Conservation (phyloP, 768 basidiomycete species). For the Russula foetens region DNA sequence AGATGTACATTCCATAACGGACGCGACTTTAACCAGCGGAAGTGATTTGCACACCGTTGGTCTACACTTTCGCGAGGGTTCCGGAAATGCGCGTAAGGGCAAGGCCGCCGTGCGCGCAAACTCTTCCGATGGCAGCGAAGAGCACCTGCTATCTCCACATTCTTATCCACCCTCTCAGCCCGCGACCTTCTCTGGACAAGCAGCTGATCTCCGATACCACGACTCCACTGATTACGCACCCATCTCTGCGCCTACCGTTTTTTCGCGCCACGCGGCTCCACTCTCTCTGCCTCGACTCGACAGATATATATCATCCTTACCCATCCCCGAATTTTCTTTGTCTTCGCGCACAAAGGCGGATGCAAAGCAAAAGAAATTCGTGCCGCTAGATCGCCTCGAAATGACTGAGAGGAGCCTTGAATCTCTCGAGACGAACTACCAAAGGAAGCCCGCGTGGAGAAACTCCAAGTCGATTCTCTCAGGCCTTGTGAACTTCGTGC, state of each 20-base stretch:
- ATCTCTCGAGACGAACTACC: constrained; percentile 51
- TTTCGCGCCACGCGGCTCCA: constrained; percentile 13
- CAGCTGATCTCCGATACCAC: background rate
- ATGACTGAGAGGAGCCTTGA: constrained; percentile 43
- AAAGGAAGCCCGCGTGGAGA: constrained; percentile 42
- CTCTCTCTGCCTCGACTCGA: constrained; percentile 16
- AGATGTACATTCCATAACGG: background rate
- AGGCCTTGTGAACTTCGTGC: constrained; percentile 35
- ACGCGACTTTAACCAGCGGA: background rate
- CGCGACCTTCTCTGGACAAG: background rate
- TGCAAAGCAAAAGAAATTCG: constrained; percentile 39
- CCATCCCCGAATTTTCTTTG: constrained; percentile 8
- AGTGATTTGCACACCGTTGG: background rate
- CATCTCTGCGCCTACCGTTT: constrained; percentile 11
- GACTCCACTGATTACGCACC: constrained; percentile 5
- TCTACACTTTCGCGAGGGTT: constrained; percentile 20
- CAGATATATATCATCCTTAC: constrained; percentile 15
- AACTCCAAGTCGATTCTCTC: constrained; percentile 47
- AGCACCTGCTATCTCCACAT: constrained; percentile 2
- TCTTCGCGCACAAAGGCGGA: background rate
- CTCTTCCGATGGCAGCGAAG: background rate
- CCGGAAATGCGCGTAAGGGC: constrained; percentile 16
- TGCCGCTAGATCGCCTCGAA: constrained; percentile 50
- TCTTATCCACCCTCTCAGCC: constrained; percentile 7
- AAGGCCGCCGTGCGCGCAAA: constrained; percentile 1